phyloP scores from a whole-genome alignment of 2,329 filamentous ascomycete genomes.

The Cyanodermella asteris region DNA sequence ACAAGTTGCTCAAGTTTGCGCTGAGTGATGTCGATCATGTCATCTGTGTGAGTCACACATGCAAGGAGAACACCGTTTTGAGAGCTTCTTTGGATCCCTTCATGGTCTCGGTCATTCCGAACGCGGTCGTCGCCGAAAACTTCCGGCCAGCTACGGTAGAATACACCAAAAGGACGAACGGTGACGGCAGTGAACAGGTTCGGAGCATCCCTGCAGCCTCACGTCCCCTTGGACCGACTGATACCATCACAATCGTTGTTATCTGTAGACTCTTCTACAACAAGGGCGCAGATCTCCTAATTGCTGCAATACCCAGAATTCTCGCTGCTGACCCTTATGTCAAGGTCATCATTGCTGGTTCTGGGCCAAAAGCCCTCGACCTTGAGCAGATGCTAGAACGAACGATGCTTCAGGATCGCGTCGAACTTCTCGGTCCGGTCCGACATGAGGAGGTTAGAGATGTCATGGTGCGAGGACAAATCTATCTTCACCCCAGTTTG shows the following conservation, averaged over 20 bases:
- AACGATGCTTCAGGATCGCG: slow-evolving; percentile 78
- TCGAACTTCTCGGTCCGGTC: slow-evolving; percentile 77
- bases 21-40: slow-evolving; percentile 95
- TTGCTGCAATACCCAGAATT: slow-evolving; percentile 83
- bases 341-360: slow-evolving; percentile 89
- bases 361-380: slow-evolving; percentile 89
- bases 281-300: slow-evolving; percentile 92
- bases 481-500: slow-evolving; percentile 84
- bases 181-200: slow-evolving; percentile 12
- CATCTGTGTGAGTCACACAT: slow-evolving; percentile 95
- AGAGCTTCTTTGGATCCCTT: slow-evolving; percentile 83
- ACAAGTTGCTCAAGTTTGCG: slow-evolving; percentile 90
- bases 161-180: slow-evolving; percentile 19
- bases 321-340: slow-evolving; percentile 78
- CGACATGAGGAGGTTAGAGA: slow-evolving; percentile 92
- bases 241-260: slow-evolving; percentile 87
- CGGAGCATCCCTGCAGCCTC: slow-evolving; percentile 28
- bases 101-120: slow-evolving; percentile 95
- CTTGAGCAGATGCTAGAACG: slow-evolving; percentile 96
- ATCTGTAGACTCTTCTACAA: slow-evolving; percentile 97
- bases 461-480: slow-evolving; percentile 91
- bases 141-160: slow-evolving; percentile 49
- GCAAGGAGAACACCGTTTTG: slow-evolving; percentile 94
- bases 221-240: slow-evolving; percentile 54
- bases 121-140: slow-evolving; percentile 90